Conservation (phyloP, 768 basidiomycete species). For the Chiua virens region DNA sequence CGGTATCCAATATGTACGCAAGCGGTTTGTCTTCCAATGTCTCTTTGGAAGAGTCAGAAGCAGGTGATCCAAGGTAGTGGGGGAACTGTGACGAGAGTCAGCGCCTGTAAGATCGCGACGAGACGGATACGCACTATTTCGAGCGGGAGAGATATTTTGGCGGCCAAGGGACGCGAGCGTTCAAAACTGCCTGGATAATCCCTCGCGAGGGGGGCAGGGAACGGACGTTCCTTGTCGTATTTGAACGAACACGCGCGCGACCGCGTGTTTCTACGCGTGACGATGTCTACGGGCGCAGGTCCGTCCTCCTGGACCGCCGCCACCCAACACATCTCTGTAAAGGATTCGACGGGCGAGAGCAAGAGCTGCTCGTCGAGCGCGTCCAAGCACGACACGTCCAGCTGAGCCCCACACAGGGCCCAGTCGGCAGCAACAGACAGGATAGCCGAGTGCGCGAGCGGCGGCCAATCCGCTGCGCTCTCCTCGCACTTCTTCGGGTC, state of each 20-base stretch:
- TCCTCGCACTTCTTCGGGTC: constrained; percentile 4
- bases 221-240: neutral
- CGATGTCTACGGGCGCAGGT: neutral
- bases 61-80: constrained; percentile 2
- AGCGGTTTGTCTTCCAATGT: constrained; percentile 6
- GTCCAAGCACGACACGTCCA: constrained; percentile 38
- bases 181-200: constrained; percentile 12
- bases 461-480: neutral
- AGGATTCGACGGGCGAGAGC: constrained; percentile 36
- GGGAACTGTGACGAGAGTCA: constrained; percentile 5
- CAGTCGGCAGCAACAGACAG: constrained; percentile 22
- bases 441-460: constrained; percentile 5
- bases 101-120: too few relatives aligned
- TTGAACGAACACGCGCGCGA: constrained; percentile 19
- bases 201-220: neutral
- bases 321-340: constrained; percentile 42
- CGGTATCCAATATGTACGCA: constrained; percentile 17
- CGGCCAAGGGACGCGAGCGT: constrained; percentile 12
- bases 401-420: constrained; percentile 29
- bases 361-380: constrained; percentile 42
- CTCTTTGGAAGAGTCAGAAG: constrained; percentile 10
- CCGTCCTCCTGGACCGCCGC: constrained; percentile 33
- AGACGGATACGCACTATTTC: constrained; percentile 9
- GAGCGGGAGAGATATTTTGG: constrained; percentile 18
- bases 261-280: neutral